These are phyloP conservation scores for Chalara sp. DNA, from an alignment of 2,329 filamentous ascomycete genomes.

Conservation along the genomic window DNA sequence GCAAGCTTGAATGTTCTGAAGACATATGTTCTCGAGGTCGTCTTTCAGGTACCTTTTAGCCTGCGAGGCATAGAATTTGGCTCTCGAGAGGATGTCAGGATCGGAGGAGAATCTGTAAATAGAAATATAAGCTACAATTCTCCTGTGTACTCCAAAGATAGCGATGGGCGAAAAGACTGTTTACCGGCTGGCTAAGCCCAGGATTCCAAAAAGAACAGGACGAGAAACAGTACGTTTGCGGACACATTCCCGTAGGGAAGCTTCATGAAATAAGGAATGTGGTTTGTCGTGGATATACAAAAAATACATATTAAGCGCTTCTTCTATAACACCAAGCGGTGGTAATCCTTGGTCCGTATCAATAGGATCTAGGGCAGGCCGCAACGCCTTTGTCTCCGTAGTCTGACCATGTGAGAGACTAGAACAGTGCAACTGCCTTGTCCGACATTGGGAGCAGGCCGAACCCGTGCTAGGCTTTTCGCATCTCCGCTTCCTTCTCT, in stretches of 20 bases:
- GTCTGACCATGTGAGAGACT: background rate
- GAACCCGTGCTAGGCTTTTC: conserved; percentile 2
- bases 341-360: background rate
- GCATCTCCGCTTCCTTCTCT: conserved; percentile 15
- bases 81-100: conserved; percentile 10
- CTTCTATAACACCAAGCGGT: conserved; percentile 10
- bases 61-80: conserved; percentile 8
- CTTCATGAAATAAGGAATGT: conserved; percentile 21
- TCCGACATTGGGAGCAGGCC: conserved; percentile 13
- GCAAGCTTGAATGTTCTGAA: conserved; percentile 30
- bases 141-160: background rate
- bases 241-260: conserved; percentile 14
- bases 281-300: conserved; percentile 21
- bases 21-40: conserved; percentile 26
- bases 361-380: background rate
- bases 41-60: conserved; percentile 22
- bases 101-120: conserved; percentile 13
- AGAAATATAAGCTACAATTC: background rate
- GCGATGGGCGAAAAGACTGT: background rate
- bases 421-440: conserved; percentile 11
- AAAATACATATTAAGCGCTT: conserved; percentile 13
- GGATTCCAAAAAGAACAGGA: conserved; percentile 15
- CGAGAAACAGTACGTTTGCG: conserved; percentile 11
- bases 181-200: conserved; percentile 20
- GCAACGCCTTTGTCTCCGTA: background rate